phyloP scores from a whole-genome alignment of 2,329 filamentous ascomycete genomes.

The Davidsoniella neocaledoniae region DNA sequence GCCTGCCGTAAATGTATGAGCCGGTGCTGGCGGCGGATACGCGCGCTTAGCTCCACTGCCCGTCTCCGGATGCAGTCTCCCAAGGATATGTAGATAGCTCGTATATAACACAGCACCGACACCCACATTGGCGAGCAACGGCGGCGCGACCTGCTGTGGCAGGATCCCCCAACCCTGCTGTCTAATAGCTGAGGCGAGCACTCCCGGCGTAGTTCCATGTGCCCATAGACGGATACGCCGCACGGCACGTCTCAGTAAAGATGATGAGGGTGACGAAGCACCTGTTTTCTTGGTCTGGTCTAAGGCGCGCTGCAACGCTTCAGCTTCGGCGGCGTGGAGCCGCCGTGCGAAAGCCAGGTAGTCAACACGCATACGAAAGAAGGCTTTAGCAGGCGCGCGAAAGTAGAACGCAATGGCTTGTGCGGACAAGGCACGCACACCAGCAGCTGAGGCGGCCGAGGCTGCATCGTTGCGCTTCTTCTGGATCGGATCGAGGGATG shows the following conservation, averaged over 20 bases:
- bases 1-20: conserved; percentile 51
- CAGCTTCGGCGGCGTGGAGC: conserved; percentile 6
- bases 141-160: conserved; percentile 61
- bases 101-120: conserved; percentile 63
- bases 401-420: conserved; percentile 85
- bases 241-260: not conserved
- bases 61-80: conserved; percentile 48
- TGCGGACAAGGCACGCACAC: conserved; percentile 67
- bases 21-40: conserved; percentile 49
- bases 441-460: conserved; percentile 66
- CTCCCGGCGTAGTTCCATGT: conserved; percentile 50
- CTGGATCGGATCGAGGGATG: too few species aligned
- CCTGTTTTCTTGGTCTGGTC: not conserved
- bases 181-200: conserved; percentile 49
- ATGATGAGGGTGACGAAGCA: not conserved
- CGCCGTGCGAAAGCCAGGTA: conserved; percentile 45
- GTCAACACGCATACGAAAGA: conserved; percentile 80
- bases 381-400: conserved; percentile 76
- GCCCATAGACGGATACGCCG: conserved; percentile 31
- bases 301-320: conserved; percentile 19
- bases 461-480: conserved; percentile 27
- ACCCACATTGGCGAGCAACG: conserved; percentile 55
- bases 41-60: conserved; percentile 38
- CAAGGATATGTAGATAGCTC: conserved; percentile 55
- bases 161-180: conserved; percentile 60